Percentiles rank a stretch among this genome's conserved stretches.
These are phyloP conservation scores for Thelonectria rubi DNA, from an alignment of 2,329 filamentous ascomycete genomes.

Conservation along the genomic window DNA sequence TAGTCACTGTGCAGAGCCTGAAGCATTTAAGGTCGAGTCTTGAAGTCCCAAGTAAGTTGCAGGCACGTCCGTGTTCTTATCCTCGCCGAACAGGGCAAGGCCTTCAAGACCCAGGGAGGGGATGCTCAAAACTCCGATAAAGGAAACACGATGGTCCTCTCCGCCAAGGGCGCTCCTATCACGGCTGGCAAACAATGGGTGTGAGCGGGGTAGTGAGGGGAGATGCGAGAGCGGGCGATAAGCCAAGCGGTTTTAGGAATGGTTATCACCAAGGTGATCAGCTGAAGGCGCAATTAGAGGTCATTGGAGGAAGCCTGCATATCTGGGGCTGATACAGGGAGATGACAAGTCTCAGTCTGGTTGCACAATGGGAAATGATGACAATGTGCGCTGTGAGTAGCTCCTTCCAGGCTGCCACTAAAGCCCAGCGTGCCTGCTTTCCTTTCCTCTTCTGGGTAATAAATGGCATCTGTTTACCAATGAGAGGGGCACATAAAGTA, in stretches of 20 bases:
- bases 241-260: slow-evolving; percentile 5
- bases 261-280: background rate
- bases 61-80: background rate
- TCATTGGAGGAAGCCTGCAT: slow-evolving; percentile 3
- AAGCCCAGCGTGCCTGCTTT: background rate
- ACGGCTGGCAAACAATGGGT: background rate
- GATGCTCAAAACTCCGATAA: background rate
- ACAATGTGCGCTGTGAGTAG: no score
- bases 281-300: slow-evolving; percentile 3
- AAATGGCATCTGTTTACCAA: background rate
- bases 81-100: background rate
- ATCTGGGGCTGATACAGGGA: background rate
- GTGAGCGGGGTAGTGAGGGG: slow-evolving; percentile 4
- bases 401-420: no score
- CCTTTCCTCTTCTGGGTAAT: background rate
- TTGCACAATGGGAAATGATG: no score
- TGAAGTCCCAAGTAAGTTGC: no score
- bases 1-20: no score
- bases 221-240: background rate
- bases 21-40: no score
- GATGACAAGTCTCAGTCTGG: no score
- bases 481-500: no score
- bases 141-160: background rate
- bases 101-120: background rate
- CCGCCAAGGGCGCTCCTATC: background rate